Conservation (phyloP, 306 rosid species). For the Quercus rubra region DNA sequence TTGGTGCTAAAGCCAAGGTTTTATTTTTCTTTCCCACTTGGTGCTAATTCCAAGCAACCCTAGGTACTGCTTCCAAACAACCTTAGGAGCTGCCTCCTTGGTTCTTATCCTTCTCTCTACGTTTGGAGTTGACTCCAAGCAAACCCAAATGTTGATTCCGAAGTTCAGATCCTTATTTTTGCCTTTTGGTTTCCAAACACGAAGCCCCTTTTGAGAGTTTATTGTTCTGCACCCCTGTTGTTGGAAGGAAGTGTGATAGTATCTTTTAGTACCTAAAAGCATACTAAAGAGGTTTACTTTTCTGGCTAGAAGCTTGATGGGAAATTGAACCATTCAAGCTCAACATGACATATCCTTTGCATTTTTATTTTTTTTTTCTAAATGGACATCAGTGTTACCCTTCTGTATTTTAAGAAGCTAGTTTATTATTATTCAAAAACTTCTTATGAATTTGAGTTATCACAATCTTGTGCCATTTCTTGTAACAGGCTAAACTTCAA, state of each 20-base stretch:
- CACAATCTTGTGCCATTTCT: conserved; percentile 19
- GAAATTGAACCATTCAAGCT: not conserved
- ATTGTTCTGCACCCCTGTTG: not conserved
- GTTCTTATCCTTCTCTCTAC: no score
- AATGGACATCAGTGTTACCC: not conserved
- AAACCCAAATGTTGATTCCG: no score
- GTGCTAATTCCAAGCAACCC: no score
- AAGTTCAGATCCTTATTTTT: no score
- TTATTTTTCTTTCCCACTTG: no score
- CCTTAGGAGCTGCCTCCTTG: no score
- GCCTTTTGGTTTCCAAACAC: no score
- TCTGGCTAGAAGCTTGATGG: not conserved
- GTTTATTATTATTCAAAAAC: not conserved
- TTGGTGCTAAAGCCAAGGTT: no score
- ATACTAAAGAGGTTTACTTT: not conserved
- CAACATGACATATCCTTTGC: not conserved
- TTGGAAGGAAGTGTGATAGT: not conserved
- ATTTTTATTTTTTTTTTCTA: not conserved
- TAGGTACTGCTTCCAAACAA: no score
- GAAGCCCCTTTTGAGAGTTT: no score
- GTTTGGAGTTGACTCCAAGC: no score
- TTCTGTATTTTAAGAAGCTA: not conserved
- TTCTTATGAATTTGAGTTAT: conserved; percentile 7
- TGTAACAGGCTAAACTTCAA: conserved; percentile 76
- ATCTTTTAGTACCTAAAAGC: not conserved